Conservation (phyloP, 2,329 filamentous ascomycete species). For the Verticillium zaregamsianum region DNA sequence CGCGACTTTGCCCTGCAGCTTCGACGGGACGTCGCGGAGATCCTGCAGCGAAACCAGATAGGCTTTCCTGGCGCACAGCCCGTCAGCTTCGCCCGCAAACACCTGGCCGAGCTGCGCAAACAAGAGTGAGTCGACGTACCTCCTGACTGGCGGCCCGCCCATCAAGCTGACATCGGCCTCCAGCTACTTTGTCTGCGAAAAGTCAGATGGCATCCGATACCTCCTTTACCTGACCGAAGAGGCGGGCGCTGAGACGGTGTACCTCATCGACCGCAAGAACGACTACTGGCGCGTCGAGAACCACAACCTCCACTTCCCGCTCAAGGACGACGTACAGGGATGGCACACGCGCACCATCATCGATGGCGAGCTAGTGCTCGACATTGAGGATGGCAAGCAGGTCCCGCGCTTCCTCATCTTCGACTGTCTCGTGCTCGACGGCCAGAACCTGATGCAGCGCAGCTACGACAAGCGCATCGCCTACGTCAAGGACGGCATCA, state of each 20-base stretch:
- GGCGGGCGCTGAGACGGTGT: constrained; percentile 66
- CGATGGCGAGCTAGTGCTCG: constrained; percentile 90
- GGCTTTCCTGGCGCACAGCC: constrained; percentile 90
- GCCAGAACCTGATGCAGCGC: constrained; percentile 68
- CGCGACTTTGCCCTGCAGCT: constrained; percentile 56
- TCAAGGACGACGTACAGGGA: constrained; percentile 55
- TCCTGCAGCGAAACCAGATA: constrained; percentile 66
- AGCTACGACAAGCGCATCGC: constrained; percentile 85
- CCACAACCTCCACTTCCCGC: constrained; percentile 73
- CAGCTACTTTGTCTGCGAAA: constrained; percentile 95
- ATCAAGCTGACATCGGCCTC: constrained; percentile 6
- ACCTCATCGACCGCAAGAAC: constrained; percentile 96
- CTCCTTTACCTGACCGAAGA: constrained; percentile 82
- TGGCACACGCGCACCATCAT: constrained; percentile 81
- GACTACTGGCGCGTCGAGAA: constrained; percentile 84
- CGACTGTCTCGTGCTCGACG: constrained; percentile 82
- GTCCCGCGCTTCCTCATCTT: constrained; percentile 88
- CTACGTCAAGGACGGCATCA: constrained; percentile 76
- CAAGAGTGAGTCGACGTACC: constrained; percentile 56
- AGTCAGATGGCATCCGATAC: constrained; percentile 93
- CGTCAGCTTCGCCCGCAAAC: constrained; percentile 80
- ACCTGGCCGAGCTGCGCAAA: constrained; percentile 75
- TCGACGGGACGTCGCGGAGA: constrained; percentile 66
- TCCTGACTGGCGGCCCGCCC: background rate
- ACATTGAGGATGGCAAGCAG: constrained; percentile 63